Base-by-base conservation (phyloP, 371 early-diverging fungal genomes). In the Lichtheimia corymbifera region DNA sequence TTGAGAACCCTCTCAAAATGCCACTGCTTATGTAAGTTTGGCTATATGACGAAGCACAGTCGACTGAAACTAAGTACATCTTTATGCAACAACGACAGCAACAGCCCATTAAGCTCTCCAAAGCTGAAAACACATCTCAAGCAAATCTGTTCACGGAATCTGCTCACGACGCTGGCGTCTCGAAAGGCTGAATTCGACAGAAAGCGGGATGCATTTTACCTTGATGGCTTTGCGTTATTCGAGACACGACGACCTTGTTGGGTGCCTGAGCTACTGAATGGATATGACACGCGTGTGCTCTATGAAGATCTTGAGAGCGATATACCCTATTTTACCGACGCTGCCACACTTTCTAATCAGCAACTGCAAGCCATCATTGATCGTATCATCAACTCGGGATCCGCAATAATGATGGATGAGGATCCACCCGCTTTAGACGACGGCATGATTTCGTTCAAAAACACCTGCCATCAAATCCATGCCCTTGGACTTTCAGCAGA, bases 1-100 rank as follows among this genome's bases (percentile, higher is more conserved):
- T 56, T n/a, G 42, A 42, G 11, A 56, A 56, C 9, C 57, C 57
- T 14, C 57, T 56, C 4, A 42, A 42, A 15, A 56, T 56, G 57
- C 14, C 57, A 7, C 28, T 56, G 13, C 45, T 56, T 4, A 27
- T 56, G 57, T 56, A 56, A 56, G 7, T 24, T 53, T 14, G 24
- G 24, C 28, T 20, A 40, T 35, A 40, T 2, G 1, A 40, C 2
- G 35, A 22, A 22, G 22, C 2, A 22, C 41, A 17, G 17, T 22
- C 7, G 7, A 11, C 22, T n/a, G 45, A 44, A 17, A 7, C 30
- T 17, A 17, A 53, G 7, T n/a, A 4, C 22, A 43, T 11, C 27
- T 24, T 22, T 18, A 47, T n/a, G 40, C 12, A 52, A 52, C 22
- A 13, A 54, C 22, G 2, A 54, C 18, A 56, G 57, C 42, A 44